Evolutionary conservation across 116 monocot species (phyloP).

Genomic region (Papilionanthe hybrid): DNA sequence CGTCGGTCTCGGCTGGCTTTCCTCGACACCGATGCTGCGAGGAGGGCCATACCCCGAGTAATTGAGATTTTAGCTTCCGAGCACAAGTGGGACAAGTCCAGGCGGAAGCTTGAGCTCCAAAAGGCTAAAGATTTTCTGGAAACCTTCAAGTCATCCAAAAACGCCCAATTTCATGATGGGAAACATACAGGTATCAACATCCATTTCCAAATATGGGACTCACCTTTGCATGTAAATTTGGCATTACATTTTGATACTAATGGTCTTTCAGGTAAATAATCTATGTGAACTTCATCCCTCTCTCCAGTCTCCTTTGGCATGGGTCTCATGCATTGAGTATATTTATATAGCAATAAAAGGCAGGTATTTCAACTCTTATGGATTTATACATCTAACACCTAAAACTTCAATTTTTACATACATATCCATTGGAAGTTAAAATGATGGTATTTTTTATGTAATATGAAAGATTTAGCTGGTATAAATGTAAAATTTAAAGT

Average conservation of each 20-base stretch:
- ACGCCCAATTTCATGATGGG: constrained; percentile 82
- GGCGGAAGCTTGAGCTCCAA: constrained; percentile 74
- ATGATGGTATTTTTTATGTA: too few species aligned
- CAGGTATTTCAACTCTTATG: neutral
- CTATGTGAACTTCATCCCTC: neutral
- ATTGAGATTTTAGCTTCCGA: constrained; percentile 76
- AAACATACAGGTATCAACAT: constrained; percentile 46
- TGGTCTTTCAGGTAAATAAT: constrained; percentile 11
- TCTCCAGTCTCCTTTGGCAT: neutral
- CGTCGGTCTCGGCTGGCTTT: constrained; percentile 83
- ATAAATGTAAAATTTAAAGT: too few species aligned
- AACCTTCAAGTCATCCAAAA: constrained; percentile 95
- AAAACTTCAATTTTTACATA: too few species aligned
- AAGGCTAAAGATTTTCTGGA: constrained; percentile 70
- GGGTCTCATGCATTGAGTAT: neutral
- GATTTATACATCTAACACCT: too few species aligned
- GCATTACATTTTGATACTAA: too few species aligned
- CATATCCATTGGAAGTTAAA: too few species aligned
- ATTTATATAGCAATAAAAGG: constrained; percentile 2
- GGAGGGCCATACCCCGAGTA: constrained; percentile 72
- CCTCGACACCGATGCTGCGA: constrained; percentile 90
- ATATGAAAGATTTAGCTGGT: too few species aligned
- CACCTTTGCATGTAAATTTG: neutral
- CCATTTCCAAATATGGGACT: neutral
- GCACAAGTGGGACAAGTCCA: constrained; percentile 78